Conservation (phyloP, 208 protist genomes). For the Strigomonas galati region DNA sequence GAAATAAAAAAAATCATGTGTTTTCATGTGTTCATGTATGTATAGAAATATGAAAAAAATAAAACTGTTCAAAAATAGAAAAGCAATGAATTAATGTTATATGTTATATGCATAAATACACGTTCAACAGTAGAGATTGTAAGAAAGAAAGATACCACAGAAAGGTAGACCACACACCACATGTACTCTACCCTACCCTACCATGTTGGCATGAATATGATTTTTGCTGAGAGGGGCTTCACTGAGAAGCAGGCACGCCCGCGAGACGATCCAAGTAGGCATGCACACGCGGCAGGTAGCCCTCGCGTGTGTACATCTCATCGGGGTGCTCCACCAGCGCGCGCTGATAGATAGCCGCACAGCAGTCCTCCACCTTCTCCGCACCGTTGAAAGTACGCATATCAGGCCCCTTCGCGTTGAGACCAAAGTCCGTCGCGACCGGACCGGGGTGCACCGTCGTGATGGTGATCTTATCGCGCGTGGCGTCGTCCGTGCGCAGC, state of each 20-base stretch:
- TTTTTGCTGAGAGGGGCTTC: too few species aligned
- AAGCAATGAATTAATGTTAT: slow-evolving; percentile 1
- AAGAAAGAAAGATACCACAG: not conserved
- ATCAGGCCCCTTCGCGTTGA: slow-evolving; percentile 4
- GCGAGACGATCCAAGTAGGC: slow-evolving; percentile 1
- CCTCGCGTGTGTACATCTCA: slow-evolving; percentile 8
- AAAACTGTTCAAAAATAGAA: not conserved
- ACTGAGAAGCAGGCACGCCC: not conserved
- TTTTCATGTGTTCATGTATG: not conserved
- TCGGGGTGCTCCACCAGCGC: slow-evolving; percentile 4
- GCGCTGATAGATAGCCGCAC: slow-evolving; percentile 14
- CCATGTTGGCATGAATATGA: not conserved
- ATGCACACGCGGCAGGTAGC: slow-evolving; percentile 1
- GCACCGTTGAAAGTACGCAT: too few species aligned
- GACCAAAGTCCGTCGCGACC: slow-evolving; percentile 13
- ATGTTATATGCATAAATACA: too few species aligned
- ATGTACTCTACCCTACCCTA: too few species aligned
- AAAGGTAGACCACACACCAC: not conserved
- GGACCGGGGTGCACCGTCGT: slow-evolving; percentile 12
- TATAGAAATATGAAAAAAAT: not conserved
- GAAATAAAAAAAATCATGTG: slow-evolving; percentile 12
- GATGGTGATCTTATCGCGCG: slow-evolving; percentile 2
- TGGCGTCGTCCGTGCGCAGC: not conserved
- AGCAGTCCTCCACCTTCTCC: slow-evolving; percentile 9
- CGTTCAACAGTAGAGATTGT: too few species aligned